phyloP scores from a whole-genome alignment of 1,284 basidiomycete genomes.

The Boletellus sp. region DNA sequence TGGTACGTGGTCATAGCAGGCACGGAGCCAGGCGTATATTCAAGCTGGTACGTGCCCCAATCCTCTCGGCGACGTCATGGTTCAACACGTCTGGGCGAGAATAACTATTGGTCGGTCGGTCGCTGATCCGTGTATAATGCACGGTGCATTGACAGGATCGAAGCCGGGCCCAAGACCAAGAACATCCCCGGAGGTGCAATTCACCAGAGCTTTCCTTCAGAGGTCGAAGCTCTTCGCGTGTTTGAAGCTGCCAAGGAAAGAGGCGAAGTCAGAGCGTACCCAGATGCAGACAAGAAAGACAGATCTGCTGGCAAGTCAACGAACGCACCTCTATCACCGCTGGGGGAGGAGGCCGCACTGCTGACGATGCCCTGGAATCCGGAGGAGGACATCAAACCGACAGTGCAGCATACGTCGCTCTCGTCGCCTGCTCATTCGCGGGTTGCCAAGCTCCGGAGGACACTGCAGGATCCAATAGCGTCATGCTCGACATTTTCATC shows the following conservation, averaged over 20 bases:
- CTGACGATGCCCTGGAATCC: slow-evolving; percentile 12
- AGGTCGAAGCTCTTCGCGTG: slow-evolving; percentile 40
- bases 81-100: slow-evolving; percentile 9
- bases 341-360: slow-evolving; percentile 13
- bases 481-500: slow-evolving; percentile 18
- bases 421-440: slow-evolving; percentile 6
- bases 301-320: slow-evolving; percentile 1
- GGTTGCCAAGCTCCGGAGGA: slow-evolving; percentile 5
- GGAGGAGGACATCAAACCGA: slow-evolving; percentile 3
- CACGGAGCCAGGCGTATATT: slow-evolving; percentile 43
- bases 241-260: slow-evolving; percentile 35
- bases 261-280: slow-evolving; percentile 23
- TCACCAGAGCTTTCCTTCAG: slow-evolving; percentile 40
- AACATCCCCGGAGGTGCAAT: slow-evolving; percentile 41
- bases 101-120: slow-evolving; percentile 4
- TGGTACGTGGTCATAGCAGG: slow-evolving; percentile 50
- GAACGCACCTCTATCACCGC: slow-evolving; percentile 11
- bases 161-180: slow-evolving; percentile 39
- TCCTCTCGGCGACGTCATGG: slow-evolving; percentile 7
- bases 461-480: slow-evolving; percentile 10
- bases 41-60: slow-evolving; percentile 40
- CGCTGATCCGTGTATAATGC: neutral
- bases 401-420: neutral
- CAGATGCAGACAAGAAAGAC: neutral
- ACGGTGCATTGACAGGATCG: slow-evolving; percentile 36